These are phyloP conservation scores for Phytophthora rubi DNA, from an alignment of 352 stramenopile genomes.

Conservation along the genomic window DNA sequence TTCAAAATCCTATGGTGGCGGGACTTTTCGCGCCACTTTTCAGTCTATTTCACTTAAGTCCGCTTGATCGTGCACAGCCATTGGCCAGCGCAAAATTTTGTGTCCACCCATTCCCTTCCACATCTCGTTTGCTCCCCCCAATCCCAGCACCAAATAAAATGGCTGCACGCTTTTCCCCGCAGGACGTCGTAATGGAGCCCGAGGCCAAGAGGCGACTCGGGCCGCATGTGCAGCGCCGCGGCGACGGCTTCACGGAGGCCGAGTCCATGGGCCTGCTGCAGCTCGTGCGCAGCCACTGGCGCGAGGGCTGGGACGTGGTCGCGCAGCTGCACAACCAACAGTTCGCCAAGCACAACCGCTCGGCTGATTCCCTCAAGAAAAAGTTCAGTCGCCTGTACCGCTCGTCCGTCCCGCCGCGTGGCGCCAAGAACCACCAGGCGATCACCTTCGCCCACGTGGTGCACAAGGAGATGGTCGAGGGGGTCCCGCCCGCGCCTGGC, in stretches of 20 bases:
- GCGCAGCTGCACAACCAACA: conserved; percentile 47
- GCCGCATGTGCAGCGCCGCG: conserved; percentile 38
- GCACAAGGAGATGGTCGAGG: conserved; percentile 47
- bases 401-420: conserved; percentile 34
- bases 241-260: conserved; percentile 47
- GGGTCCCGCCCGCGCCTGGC: conserved; percentile 13
- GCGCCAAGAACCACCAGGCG: conserved; percentile 44
- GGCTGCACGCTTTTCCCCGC: conserved; percentile 24
- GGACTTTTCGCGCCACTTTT: conserved; percentile 3
- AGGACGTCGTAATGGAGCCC: conserved; percentile 18
- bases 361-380: conserved; percentile 52
- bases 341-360: conserved; percentile 44
- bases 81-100: conserved; percentile 25
- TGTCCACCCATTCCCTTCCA: conserved; percentile 36
- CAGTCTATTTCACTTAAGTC: conserved; percentile 3
- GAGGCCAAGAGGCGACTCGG: conserved; percentile 34
- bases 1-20: not conserved
- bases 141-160: conserved; percentile 18
- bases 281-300: conserved; percentile 39
- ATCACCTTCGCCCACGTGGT: conserved; percentile 43
- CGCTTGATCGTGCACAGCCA: not conserved
- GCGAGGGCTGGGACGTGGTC: conserved; percentile 48
- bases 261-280: conserved; percentile 49
- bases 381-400: conserved; percentile 52
- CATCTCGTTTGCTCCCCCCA: conserved; percentile 25